Conservation (phyloP, 2,329 filamentous ascomycete species). For the Graphiopsis chlorocephala region DNA sequence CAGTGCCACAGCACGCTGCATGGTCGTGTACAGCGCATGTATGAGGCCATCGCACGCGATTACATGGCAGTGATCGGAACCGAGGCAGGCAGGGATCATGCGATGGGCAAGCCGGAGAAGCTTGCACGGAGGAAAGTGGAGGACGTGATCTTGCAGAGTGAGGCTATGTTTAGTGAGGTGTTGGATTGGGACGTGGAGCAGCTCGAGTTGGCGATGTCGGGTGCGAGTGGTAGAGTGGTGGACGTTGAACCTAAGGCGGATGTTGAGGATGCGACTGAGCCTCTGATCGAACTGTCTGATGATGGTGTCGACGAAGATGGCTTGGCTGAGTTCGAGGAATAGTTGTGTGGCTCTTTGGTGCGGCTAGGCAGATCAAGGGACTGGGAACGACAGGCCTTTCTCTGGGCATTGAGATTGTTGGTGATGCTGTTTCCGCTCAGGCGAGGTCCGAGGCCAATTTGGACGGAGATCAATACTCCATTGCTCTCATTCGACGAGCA, state of each 20-base stretch:
- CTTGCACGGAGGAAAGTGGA: slow-evolving; percentile 21
- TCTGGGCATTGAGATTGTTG: no score
- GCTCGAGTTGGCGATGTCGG: slow-evolving; percentile 6
- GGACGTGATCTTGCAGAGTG: slow-evolving; percentile 19
- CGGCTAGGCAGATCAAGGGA: background rate
- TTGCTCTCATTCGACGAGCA: background rate
- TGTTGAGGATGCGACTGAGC: slow-evolving; percentile 8
- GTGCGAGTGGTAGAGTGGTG: background rate
- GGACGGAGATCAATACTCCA: background rate
- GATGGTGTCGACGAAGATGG: background rate
- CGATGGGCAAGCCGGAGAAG: slow-evolving; percentile 24
- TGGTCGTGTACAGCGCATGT: slow-evolving; percentile 47
- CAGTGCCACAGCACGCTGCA: slow-evolving; percentile 44
- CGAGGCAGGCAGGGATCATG: slow-evolving; percentile 16
- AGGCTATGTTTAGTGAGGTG: slow-evolving; percentile 20
- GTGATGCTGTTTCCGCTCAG: background rate
- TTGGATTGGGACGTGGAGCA: slow-evolving; percentile 22
- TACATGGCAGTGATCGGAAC: slow-evolving; percentile 37
- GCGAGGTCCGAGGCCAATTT: background rate
- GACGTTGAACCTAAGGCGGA: slow-evolving; percentile 6
- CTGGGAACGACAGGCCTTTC: background rate
- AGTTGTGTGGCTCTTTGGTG: background rate
- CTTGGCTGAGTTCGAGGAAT: background rate
- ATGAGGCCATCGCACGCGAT: slow-evolving; percentile 35
- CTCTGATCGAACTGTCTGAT: background rate